These are phyloP conservation scores for Groenewaldozyma salmanticensis DNA, from an alignment of 805 yeast genomes.

Conservation along the genomic window DNA sequence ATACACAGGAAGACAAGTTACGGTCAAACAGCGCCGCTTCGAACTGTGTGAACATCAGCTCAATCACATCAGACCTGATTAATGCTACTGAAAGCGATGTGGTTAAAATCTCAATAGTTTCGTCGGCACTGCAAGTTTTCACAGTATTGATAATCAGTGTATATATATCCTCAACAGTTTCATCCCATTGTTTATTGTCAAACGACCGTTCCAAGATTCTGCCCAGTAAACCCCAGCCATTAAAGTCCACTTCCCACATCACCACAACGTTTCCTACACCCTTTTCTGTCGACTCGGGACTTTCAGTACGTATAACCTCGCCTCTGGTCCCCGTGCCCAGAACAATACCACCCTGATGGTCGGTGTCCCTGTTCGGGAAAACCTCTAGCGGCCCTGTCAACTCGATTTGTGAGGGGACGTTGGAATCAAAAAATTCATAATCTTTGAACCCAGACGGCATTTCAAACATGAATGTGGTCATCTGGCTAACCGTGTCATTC, in stretches of 20 bases:
- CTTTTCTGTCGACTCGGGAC: constrained; percentile 31
- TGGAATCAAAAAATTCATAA: constrained; percentile 36
- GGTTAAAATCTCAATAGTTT: constrained; percentile 33
- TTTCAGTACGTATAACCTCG: constrained; percentile 43
- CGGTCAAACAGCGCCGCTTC: constrained; percentile 58
- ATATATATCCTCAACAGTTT: constrained; percentile 10
- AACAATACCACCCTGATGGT: constrained; percentile 33
- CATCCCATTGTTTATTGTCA: constrained; percentile 24
- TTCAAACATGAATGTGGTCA: no score
- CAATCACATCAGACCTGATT: constrained; percentile 53
- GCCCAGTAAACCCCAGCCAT: constrained; percentile 85
- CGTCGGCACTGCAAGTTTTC: constrained; percentile 31
- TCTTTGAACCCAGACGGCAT: constrained; percentile 32
- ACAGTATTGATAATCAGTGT: no score
- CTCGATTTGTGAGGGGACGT: constrained; percentile 33
- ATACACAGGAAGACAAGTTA: constrained; percentile 35
- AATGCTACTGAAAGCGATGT: no score
- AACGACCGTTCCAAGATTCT: constrained; percentile 57
- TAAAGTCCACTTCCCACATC: constrained; percentile 61
- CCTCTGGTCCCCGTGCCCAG: constrained; percentile 58
- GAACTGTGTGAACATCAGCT: constrained; percentile 52
- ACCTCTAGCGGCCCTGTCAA: constrained; percentile 43
- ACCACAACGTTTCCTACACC: constrained; percentile 39
- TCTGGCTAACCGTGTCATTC: no score
- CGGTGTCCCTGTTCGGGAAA: no score